Base-by-base conservation (phyloP, 257 asterid species). In the Catharanthus roseus region DNA sequence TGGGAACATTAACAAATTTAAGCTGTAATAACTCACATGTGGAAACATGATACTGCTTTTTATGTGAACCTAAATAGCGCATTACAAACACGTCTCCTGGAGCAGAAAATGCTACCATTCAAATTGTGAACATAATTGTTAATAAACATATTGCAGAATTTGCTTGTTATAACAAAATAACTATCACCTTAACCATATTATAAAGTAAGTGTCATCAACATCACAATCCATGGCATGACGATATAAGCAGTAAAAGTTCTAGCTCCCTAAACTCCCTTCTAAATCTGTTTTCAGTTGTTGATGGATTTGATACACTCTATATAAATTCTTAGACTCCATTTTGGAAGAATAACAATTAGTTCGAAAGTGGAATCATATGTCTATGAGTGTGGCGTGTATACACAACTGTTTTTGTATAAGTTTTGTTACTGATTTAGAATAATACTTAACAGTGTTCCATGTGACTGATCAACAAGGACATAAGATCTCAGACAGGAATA, bases 391-490 rank as follows among this genome's bases (percentile, higher is more conserved):
- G 77, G 51, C 38, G 41, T 54, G 55, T 57, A 2, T 10, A 5
- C 11, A 16, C 5, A 57, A 29, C 31, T 45, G 49, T 31, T 61
- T 8, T 6, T 33, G 16, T 49, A 63, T 50, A 10, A 12, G 47
- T 0, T 38, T 39, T 41, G 24, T 21, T 66, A 45, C 72, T 61
- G 57, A 39, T 51, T 66, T 38, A 42, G 47, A 39, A 76, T 73
- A 55, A 81, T 75, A 77, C 72, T 79, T 49, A 60, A 68, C 96
- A 93, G 98, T 89, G 41, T 93, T 93, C 77, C 97, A 93, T 75
- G 98, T 93, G 81, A 93, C 96, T 55, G 97, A 93, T 84, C 95
- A 89, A 71, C 90, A 89, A 47, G 99, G 99, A 67, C 83, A 84
- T 60, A 89, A 93, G 81, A 85, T 93, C 74, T 80, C 79, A 44